Percentiles rank a stretch among this genome's conserved stretches.
Evolutionary conservation across 352 stramenopile species (phyloP).

Genomic region (Poterioochromonas sp.): DNA sequence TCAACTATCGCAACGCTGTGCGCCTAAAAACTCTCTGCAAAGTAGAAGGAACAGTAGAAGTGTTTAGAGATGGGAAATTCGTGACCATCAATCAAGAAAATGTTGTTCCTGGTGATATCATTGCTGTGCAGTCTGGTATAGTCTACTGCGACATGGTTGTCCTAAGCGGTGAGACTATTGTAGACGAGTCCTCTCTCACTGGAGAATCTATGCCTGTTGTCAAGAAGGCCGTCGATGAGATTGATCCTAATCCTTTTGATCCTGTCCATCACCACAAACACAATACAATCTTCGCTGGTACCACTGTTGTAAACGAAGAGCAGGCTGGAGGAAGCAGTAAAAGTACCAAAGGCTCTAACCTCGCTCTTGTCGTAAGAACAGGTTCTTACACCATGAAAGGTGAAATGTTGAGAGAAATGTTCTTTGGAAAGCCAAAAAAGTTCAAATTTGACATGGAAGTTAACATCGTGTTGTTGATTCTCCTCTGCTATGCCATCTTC

Average conservation of each 20-base stretch:
- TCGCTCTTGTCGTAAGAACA: constrained; percentile 65
- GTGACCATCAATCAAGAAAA: constrained; percentile 49
- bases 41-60: not conserved
- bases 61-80: constrained; percentile 56
- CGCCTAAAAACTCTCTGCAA: not conserved
- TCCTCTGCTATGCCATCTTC: constrained; percentile 66
- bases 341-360: constrained; percentile 43
- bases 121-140: constrained; percentile 56
- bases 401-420: constrained; percentile 67
- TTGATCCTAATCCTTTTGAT: constrained; percentile 42
- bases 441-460: constrained; percentile 84
- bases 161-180: constrained; percentile 57
- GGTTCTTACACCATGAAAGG: constrained; percentile 68
- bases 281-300: constrained; percentile 73
- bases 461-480: constrained; percentile 61
- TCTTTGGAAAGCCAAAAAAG: constrained; percentile 66
- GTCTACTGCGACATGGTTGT: constrained; percentile 61
- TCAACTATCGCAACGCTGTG: not conserved
- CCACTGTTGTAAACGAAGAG: constrained; percentile 53
- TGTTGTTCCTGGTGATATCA: constrained; percentile 59
- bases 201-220: constrained; percentile 71
- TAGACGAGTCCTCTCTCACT: constrained; percentile 62
- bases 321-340: constrained; percentile 50
- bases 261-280: constrained; percentile 58
- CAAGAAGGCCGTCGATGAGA: constrained; percentile 57